phyloP scores from a whole-genome alignment of 805 yeast genomes.

The Kodamaea hsintzibuensis region DNA sequence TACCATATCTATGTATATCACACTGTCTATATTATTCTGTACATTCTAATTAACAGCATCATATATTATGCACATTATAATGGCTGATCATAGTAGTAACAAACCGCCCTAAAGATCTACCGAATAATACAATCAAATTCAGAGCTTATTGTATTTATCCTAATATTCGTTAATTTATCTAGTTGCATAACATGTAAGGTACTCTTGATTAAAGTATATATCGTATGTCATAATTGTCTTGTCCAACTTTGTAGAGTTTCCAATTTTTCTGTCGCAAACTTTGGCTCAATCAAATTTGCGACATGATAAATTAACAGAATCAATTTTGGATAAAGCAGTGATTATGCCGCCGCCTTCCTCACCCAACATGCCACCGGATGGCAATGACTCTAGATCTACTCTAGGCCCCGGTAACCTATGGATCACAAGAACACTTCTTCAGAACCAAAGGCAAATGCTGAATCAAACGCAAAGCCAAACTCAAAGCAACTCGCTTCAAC shows the following conservation, averaged over 20 bases:
- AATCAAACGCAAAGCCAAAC: not conserved
- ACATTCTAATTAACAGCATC: too few relatives aligned
- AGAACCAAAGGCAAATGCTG: slow-evolving; percentile 3
- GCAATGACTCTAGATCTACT: not conserved
- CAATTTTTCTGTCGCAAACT: not conserved
- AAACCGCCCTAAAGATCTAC: too few relatives aligned
- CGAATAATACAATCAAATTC: too few relatives aligned
- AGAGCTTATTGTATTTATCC: too few relatives aligned
- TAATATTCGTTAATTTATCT: too few relatives aligned
- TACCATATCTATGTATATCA: too few relatives aligned
- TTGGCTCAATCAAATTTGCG: not conserved
- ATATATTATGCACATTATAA: too few relatives aligned
- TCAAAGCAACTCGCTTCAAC: not conserved
- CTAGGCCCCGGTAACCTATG: not conserved
- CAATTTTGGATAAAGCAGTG: too few relatives aligned
- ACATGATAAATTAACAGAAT: not conserved
- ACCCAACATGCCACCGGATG: slow-evolving; percentile 1
- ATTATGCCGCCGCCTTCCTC: slow-evolving; percentile 10
- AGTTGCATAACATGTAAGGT: too few relatives aligned
- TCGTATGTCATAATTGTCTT: not conserved
- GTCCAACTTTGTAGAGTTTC: not conserved
- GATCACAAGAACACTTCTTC: not conserved
- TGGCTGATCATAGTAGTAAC: too few relatives aligned
- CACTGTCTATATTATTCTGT: too few relatives aligned
- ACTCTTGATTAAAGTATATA: too few relatives aligned